phyloP scores from a whole-genome alignment of 2,329 filamentous ascomycete species.

The Ascochyta rabiei region DNA sequence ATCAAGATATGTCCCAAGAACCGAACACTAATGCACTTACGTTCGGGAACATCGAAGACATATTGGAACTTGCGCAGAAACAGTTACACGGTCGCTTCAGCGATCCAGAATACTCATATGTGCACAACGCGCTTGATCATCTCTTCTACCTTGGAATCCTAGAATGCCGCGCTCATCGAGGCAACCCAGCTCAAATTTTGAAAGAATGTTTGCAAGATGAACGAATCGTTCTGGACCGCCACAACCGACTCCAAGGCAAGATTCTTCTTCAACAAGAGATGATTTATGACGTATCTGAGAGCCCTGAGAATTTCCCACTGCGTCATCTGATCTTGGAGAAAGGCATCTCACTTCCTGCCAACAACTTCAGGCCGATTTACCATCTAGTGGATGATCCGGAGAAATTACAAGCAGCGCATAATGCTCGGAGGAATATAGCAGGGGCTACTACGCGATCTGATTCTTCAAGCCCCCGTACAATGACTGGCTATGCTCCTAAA shows the following conservation, averaged over 20 bases:
- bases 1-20: no score
- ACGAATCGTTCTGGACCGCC: background rate
- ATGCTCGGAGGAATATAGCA: background rate
- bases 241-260: slow-evolving; percentile 1
- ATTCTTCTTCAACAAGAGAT: background rate
- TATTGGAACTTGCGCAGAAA: background rate
- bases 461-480: background rate
- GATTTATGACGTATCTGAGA: background rate
- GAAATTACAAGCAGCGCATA: background rate
- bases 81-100: background rate
- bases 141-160: background rate
- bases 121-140: background rate
- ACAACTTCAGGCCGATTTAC: slow-evolving; percentile 8
- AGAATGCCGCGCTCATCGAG: background rate
- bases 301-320: background rate
- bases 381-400: background rate
- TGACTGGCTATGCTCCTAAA: background rate
- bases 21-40: background rate
- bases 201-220: slow-evolving; percentile 7
- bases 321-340: background rate
- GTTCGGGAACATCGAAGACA: background rate
- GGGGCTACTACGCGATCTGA: background rate
- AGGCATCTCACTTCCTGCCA: background rate
- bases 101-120: background rate
- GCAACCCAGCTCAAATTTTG: background rate